phyloP scores from a whole-genome alignment of 2,329 filamentous ascomycete species.

The Pyricularia grisea region DNA sequence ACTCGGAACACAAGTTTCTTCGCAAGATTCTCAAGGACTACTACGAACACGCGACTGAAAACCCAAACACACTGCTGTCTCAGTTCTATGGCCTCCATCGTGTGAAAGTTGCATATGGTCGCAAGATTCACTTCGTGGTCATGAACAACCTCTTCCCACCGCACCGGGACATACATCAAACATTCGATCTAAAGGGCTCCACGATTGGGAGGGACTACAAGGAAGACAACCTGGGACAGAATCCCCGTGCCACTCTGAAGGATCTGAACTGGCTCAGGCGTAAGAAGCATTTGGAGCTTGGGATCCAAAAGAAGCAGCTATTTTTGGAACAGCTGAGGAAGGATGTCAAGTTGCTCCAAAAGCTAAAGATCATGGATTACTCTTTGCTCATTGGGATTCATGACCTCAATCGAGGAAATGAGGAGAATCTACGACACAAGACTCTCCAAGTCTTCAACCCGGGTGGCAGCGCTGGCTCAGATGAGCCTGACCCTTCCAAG shows the following conservation, averaged over 20 bases:
- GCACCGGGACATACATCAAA: slow-evolving; percentile 93
- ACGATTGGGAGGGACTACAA: slow-evolving; percentile 86
- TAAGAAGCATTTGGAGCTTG: slow-evolving; percentile 77
- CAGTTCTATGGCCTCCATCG: slow-evolving; percentile 97
- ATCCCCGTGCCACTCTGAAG: slow-evolving; percentile 88
- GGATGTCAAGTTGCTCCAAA: slow-evolving; percentile 80
- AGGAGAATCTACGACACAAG: slow-evolving; percentile 84
- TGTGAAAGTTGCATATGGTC: slow-evolving; percentile 95
- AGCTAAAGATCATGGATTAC: slow-evolving; percentile 96
- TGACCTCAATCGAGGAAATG: slow-evolving; percentile 81
- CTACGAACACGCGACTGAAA: slow-evolving; percentile 83
- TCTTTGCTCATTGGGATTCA: slow-evolving; percentile 92
- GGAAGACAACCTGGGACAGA: slow-evolving; percentile 79
- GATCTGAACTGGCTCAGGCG: slow-evolving; percentile 93
- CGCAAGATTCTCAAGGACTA: slow-evolving; percentile 82
- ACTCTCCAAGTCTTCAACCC: slow-evolving; percentile 92
- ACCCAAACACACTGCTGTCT: slow-evolving; percentile 92
- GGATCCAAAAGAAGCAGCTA: slow-evolving; percentile 74
- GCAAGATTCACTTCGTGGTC: slow-evolving; percentile 98
- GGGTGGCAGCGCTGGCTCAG: slow-evolving; percentile 48
- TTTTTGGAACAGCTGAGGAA: slow-evolving; percentile 84
- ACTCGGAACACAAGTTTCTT: slow-evolving; percentile 83
- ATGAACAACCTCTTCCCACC: slow-evolving; percentile 99
- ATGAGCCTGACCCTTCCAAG: slow-evolving; percentile 46
- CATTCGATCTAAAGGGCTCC: slow-evolving; percentile 94